phyloP scores from a whole-genome alignment of 257 asterid genomes.

The Jasminum sambac region DNA sequence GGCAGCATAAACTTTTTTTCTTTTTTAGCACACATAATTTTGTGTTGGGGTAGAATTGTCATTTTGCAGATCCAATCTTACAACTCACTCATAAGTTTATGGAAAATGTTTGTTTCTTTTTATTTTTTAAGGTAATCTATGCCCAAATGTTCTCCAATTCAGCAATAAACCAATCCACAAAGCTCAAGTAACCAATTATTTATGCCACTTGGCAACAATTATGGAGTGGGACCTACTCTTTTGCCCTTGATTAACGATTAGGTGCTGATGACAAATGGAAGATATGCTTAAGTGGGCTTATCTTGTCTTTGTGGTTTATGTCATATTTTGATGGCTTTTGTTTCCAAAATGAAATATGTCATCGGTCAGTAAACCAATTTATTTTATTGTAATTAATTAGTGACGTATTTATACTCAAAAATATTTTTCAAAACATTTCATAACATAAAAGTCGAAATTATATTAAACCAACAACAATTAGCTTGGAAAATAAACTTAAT shows the following conservation, averaged over 20 bases:
- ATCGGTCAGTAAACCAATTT: not conserved
- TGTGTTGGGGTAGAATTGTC: conserved; percentile 20
- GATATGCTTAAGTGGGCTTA: conserved; percentile 59
- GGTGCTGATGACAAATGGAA: conserved; percentile 27
- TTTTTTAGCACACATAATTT: too few species aligned
- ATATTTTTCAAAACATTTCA: too few species aligned
- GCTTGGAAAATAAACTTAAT: too few species aligned
- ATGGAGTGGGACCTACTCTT: conserved; percentile 31
- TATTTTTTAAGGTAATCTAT: conserved; percentile 2
- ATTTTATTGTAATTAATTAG: not conserved
- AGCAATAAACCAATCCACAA: conserved; percentile 34
- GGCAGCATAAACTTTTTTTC: too few species aligned
- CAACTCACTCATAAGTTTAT: conserved; percentile 28
- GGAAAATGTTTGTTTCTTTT: conserved; percentile 14
- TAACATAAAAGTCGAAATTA: too few species aligned
- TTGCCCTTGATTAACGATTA: conserved; percentile 22
- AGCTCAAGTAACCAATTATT: conserved; percentile 22
- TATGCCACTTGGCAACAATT: conserved; percentile 51
- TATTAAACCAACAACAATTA: too few species aligned
- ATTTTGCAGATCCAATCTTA: conserved; percentile 11
- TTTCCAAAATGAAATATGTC: conserved; percentile 5
- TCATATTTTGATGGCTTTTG: conserved; percentile 40
- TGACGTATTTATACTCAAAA: too few species aligned
- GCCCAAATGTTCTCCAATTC: conserved; percentile 32
- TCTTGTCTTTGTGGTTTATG: conserved; percentile 54